Evolutionary conservation across 2,329 filamentous ascomycete species (phyloP).

Genomic region (Geosmithia morbida): DNA sequence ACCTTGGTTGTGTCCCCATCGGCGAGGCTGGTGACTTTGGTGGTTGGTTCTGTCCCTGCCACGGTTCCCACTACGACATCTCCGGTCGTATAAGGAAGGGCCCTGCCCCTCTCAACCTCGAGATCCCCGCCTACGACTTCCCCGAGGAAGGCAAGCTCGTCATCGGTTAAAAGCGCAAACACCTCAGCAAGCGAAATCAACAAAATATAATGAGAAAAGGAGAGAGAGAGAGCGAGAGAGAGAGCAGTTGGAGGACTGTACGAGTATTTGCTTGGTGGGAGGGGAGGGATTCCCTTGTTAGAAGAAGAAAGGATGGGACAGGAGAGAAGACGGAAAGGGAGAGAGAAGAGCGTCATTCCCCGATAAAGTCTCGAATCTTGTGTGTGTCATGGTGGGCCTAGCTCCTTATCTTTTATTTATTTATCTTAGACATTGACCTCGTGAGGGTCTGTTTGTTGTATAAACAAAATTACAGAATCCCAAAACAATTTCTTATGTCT

Average conservation of each 20-base stretch:
- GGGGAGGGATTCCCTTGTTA: background rate
- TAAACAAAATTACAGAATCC: conserved; percentile 2
- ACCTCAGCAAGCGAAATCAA: conserved; percentile 1
- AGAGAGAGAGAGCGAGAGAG: background rate
- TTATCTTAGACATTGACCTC: conserved; percentile 4
- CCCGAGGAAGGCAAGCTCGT: conserved; percentile 75
- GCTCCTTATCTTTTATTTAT: conserved; percentile 1
- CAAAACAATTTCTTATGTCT: conserved; percentile 1
- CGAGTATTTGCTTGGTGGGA: background rate
- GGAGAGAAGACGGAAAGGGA: background rate
- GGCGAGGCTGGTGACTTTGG: conserved; percentile 96
- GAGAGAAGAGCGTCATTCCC: background rate
- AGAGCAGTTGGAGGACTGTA: background rate
- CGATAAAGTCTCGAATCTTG: background rate
- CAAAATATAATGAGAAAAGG: background rate
- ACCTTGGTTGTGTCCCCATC: conserved; percentile 97
- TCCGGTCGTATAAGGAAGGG: conserved; percentile 96
- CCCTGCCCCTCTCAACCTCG: conserved; percentile 92
- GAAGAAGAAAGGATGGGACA: background rate
- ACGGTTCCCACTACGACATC: conserved; percentile 99
- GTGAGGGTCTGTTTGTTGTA: conserved; percentile 4
- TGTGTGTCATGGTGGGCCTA: background rate
- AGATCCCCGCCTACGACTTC: conserved; percentile 88
- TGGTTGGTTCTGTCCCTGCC: conserved; percentile 99
- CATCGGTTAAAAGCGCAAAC: conserved; percentile 59